A percentile compares a stretch with the other conserved stretches of the same genome.
phyloP scores from a whole-genome alignment of 2,329 filamentous ascomycete species.

The Diplodia scrobiculata region DNA sequence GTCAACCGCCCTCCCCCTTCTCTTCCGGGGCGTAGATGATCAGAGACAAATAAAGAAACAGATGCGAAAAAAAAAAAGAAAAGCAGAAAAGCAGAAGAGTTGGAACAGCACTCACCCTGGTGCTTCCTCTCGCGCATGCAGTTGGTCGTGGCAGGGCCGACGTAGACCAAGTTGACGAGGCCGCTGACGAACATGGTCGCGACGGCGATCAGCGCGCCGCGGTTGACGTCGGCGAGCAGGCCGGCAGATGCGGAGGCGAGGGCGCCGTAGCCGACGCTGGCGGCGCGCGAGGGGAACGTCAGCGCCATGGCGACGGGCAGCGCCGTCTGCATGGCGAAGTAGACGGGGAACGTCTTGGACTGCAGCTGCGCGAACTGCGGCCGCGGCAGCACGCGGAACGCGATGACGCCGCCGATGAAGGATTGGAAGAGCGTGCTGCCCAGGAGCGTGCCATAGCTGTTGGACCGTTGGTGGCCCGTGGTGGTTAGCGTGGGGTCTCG shows the following conservation, averaged over 20 bases:
- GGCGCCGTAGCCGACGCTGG: conserved; percentile 25
- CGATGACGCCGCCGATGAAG: conserved; percentile 72
- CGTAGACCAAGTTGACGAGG: conserved; percentile 66
- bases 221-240: conserved; percentile 31
- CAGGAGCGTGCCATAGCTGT: conserved; percentile 82
- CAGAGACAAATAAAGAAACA: neutral
- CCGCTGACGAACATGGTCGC: conserved; percentile 70
- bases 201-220: conserved; percentile 58
- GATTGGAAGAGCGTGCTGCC: conserved; percentile 87
- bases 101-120: conserved; percentile 52
- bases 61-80: neutral
- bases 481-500: conserved; percentile 1
- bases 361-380: conserved; percentile 82
- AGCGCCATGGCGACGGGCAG: conserved; percentile 72
- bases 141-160: conserved; percentile 74
- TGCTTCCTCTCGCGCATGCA: conserved; percentile 74
- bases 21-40: conserved; percentile 52
- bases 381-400: conserved; percentile 74
- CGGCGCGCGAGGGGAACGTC: conserved; percentile 65
- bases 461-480: conserved; percentile 12
- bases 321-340: conserved; percentile 80
- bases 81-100: neutral
- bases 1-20: neutral
- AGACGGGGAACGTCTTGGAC: conserved; percentile 78
- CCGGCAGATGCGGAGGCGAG: neutral